phyloP scores from a whole-genome alignment of 345 rosid species.

The Carallia pectinifolia region DNA sequence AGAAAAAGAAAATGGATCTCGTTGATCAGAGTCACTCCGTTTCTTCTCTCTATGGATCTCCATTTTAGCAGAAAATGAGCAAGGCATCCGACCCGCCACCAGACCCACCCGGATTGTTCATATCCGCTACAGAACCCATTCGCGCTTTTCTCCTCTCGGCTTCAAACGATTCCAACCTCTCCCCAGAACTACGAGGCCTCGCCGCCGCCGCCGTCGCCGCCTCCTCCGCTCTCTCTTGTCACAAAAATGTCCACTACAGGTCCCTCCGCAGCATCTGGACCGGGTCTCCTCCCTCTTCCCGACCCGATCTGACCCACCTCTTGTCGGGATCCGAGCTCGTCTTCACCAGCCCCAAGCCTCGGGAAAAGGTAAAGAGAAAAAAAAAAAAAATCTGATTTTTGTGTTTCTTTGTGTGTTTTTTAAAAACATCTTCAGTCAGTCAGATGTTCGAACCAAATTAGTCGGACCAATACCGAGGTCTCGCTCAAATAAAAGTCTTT shows the following conservation, averaged over 20 bases:
- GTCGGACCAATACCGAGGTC: too few species aligned
- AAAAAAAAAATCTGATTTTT: background rate
- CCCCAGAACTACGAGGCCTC: slow-evolving; percentile 44
- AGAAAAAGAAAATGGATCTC: too few species aligned
- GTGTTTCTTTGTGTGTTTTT: background rate
- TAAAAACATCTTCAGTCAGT: background rate
- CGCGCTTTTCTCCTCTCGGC: slow-evolving; percentile 49
- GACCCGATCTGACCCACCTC: slow-evolving; percentile 50
- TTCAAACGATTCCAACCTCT: slow-evolving; percentile 48
- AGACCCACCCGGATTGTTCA: slow-evolving; percentile 29
- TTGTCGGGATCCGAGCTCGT: slow-evolving; percentile 58
- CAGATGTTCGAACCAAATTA: too few species aligned
- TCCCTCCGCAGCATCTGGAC: slow-evolving; percentile 63
- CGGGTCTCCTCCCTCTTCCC: slow-evolving; percentile 36
- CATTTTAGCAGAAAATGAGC: slow-evolving; percentile 7
- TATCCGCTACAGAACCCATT: slow-evolving; percentile 39
- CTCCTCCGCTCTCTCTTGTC: slow-evolving; percentile 40
- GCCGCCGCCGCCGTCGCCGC: slow-evolving; percentile 61
- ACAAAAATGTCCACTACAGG: slow-evolving; percentile 43
- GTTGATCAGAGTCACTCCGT: too few species aligned
- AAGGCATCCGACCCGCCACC: background rate
- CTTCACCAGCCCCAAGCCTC: slow-evolving; percentile 63
- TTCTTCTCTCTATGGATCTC: too few species aligned
- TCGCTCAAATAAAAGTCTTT: too few species aligned
- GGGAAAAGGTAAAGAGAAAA: slow-evolving; percentile 57